A percentile compares a stretch with the other conserved stretches of the same genome.
Evolutionary conservation across 192 early-diverging fungal species (phyloP).

Genomic region (Chytriomyces confervae): DNA sequence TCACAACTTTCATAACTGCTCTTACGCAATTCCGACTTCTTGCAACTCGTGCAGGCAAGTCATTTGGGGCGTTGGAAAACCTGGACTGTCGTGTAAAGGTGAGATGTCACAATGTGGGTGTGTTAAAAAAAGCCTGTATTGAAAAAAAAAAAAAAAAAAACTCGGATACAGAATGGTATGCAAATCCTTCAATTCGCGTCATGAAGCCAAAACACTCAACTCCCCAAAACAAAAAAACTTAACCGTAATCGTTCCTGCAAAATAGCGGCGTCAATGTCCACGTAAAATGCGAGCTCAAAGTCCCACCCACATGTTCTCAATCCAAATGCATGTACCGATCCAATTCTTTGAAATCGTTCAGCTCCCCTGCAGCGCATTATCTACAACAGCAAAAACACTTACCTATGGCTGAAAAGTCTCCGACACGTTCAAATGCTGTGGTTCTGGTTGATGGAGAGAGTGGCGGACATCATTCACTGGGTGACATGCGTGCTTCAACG

Average conservation of each 20-base stretch:
- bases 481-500: background rate
- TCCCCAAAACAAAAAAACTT: background rate
- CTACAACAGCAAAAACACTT: background rate
- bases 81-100: slow-evolving; percentile 69
- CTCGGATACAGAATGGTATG: background rate
- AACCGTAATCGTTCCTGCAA: background rate
- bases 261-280: slow-evolving; percentile 75
- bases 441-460: background rate
- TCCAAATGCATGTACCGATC: slow-evolving; percentile 27
- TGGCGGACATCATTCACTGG: background rate
- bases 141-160: too few species aligned
- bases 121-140: too few species aligned
- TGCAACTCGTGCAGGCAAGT: slow-evolving; percentile 77
- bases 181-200: background rate
- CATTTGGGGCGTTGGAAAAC: slow-evolving; percentile 80
- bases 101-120: background rate
- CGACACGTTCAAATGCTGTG: background rate
- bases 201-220: background rate
- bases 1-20: slow-evolving; percentile 71
- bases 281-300: slow-evolving; percentile 81
- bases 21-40: slow-evolving; percentile 76
- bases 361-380: background rate
- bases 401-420: slow-evolving; percentile 2
- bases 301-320: slow-evolving; percentile 63
- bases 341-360: slow-evolving; percentile 10